Evolutionary conservation across 2,329 filamentous ascomycete species (phyloP).

Genomic region (Colletotrichum karsti): DNA sequence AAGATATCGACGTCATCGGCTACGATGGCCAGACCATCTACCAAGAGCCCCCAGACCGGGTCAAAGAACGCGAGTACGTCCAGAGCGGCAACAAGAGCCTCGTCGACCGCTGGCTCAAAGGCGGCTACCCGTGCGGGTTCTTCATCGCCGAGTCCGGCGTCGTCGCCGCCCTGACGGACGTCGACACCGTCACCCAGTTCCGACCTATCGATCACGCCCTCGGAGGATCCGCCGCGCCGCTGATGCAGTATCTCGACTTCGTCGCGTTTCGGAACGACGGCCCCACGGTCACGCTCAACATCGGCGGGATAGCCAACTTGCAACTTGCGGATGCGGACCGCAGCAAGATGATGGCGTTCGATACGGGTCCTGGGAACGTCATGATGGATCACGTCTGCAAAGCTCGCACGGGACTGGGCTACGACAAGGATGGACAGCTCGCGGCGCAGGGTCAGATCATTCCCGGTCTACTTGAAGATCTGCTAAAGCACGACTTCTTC

Average conservation of each 20-base stretch:
- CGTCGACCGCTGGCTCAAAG: conserved; percentile 36
- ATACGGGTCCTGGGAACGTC: conserved; percentile 39
- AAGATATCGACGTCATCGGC: conserved; percentile 38
- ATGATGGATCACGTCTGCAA: conserved; percentile 40
- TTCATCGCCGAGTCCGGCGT: conserved; percentile 41
- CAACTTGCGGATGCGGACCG: conserved; percentile 38
- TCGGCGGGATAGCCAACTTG: conserved; percentile 41
- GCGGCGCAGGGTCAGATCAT: conserved; percentile 35
- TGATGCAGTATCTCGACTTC: conserved; percentile 43
- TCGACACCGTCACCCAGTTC: conserved; percentile 40
- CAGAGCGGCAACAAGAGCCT: conserved; percentile 34
- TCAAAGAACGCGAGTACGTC: conserved; percentile 30
- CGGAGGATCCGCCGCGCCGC: conserved; percentile 36
- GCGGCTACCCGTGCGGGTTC: conserved; percentile 31
- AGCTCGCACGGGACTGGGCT: conserved; percentile 32
- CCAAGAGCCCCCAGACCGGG: conserved; percentile 38
- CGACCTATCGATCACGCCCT: conserved; percentile 39
- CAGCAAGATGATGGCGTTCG: conserved; percentile 41
- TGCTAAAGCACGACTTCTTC: conserved; percentile 36
- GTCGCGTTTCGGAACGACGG: conserved; percentile 36
- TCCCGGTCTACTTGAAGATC: conserved; percentile 29
- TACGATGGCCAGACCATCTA: conserved; percentile 42
- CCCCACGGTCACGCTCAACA: conserved; percentile 37
- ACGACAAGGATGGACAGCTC: conserved; percentile 37
- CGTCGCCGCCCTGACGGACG: conserved; percentile 37